These are phyloP conservation scores for Suhomyces anneliseae DNA, from an alignment of 1,139 yeast species.

Conservation along the genomic window DNA sequence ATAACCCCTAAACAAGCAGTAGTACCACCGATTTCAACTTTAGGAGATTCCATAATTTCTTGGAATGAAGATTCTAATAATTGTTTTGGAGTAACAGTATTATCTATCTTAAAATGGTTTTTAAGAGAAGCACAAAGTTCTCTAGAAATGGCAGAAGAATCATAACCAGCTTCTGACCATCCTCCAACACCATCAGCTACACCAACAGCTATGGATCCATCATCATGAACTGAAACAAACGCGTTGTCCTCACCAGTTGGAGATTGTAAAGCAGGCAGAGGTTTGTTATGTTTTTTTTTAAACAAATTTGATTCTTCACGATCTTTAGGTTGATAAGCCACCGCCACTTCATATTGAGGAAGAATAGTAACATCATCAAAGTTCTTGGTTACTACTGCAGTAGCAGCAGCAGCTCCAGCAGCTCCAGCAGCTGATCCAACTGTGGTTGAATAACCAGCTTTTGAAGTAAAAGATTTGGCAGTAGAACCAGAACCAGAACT, in stretches of 20 bases:
- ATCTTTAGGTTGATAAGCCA: constrained; percentile 73
- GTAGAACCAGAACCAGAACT: constrained; percentile 3
- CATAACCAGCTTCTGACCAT: constrained; percentile 91
- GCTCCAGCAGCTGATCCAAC: constrained; percentile 3
- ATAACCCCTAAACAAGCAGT: constrained; percentile 87
- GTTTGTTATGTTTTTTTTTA: constrained; percentile 32
- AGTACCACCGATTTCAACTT: constrained; percentile 90
- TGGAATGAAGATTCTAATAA: constrained; percentile 58
- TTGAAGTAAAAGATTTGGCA: background rate
- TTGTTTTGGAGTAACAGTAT: constrained; percentile 39
- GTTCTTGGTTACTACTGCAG: constrained; percentile 15
- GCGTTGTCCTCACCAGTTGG: constrained; percentile 90
- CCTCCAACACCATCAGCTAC: constrained; percentile 99
- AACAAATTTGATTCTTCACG: constrained; percentile 51
- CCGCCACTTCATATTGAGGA: constrained; percentile 54
- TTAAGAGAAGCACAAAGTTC: constrained; percentile 55
- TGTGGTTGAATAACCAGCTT: constrained; percentile 7
- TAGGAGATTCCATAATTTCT: constrained; percentile 51
- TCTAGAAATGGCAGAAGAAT: constrained; percentile 77
- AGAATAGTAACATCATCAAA: constrained; percentile 27
- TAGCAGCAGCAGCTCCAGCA: constrained; percentile 12
- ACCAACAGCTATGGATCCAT: constrained; percentile 65
- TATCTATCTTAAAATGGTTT: constrained; percentile 25
- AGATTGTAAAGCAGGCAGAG: constrained; percentile 43
- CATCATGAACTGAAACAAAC: constrained; percentile 51